A percentile compares a stretch with the other conserved stretches of the same genome.
phyloP scores from a whole-genome alignment of 2,329 filamentous ascomycete species.

The Neofusicoccum kwambonambiense region DNA sequence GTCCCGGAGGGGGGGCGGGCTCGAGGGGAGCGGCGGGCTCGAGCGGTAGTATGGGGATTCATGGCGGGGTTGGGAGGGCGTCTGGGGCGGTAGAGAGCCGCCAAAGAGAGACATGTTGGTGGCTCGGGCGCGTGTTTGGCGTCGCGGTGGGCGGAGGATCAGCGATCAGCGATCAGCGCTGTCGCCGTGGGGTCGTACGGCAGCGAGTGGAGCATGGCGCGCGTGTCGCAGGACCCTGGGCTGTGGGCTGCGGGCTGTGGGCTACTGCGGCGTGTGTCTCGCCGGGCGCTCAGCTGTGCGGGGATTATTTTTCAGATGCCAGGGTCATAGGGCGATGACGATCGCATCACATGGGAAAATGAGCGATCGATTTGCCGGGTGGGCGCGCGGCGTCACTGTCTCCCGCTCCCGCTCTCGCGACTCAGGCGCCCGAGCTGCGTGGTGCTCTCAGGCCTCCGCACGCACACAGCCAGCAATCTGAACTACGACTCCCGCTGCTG shows the following conservation, averaged over 20 bases:
- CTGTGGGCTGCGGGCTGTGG: too few relatives aligned
- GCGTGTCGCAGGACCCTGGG: background rate
- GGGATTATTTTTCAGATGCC: background rate
- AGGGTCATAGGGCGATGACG: background rate
- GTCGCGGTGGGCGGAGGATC: background rate
- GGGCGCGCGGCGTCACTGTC: slow-evolving; percentile 4
- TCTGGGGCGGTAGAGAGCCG: slow-evolving; percentile 10
- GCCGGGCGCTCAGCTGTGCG: background rate
- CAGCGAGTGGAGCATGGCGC: slow-evolving; percentile 2
- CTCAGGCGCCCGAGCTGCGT: slow-evolving; percentile 7
- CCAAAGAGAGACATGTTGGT: slow-evolving; percentile 18
- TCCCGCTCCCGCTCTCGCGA: background rate
- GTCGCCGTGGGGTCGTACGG: background rate
- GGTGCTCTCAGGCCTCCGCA: background rate
- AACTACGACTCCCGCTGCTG: too few relatives aligned
- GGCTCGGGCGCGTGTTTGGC: background rate
- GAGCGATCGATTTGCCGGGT: slow-evolving; percentile 1
- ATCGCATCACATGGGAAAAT: slow-evolving; percentile 9
- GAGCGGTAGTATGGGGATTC: background rate
- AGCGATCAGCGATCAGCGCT: background rate
- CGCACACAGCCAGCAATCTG: background rate
- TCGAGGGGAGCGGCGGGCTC: background rate
- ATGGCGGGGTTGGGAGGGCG: background rate
- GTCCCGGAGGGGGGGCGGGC: background rate
- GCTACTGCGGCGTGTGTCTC: background rate